These are phyloP conservation scores for Lumnitzera racemosa DNA, from an alignment of 345 rosid genomes.

Conservation along the genomic window DNA sequence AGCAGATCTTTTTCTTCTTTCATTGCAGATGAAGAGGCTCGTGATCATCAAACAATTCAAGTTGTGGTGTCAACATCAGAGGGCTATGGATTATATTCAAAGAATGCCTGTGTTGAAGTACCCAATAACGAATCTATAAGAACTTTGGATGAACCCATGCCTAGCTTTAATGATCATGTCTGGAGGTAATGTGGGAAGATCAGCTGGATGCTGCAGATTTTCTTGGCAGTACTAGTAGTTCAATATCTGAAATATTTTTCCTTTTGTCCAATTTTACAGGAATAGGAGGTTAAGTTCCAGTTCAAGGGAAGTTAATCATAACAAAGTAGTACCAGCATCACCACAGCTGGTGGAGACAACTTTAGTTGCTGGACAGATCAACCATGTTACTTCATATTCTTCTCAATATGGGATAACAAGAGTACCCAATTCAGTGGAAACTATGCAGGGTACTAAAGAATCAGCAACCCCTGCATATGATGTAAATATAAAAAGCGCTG, in stretches of 20 bases:
- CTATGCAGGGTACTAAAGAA: not conserved
- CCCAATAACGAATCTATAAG: constrained; percentile 11
- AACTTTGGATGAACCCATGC: constrained; percentile 21
- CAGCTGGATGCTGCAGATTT: not conserved
- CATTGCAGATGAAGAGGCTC: constrained; percentile 24
- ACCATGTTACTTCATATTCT: constrained; percentile 12
- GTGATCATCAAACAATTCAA: constrained; percentile 9
- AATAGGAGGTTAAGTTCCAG: constrained; percentile 29
- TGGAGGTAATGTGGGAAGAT: constrained; percentile 19
- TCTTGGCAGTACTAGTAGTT: not conserved
- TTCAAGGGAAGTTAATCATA: constrained; percentile 43
- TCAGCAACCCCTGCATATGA: too few species aligned
- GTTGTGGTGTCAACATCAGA: constrained; percentile 8
- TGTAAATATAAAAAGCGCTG: too few species aligned
- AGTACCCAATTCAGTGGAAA: not conserved
- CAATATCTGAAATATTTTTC: not conserved
- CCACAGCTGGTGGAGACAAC: constrained; percentile 18
- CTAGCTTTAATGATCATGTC: constrained; percentile 11
- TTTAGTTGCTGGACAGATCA: constrained; percentile 1
- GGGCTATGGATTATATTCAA: constrained; percentile 19
- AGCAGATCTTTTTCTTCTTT: constrained; percentile 14
- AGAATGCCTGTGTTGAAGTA: constrained; percentile 15
- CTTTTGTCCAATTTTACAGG: constrained; percentile 16
- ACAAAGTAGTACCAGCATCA: constrained; percentile 40
- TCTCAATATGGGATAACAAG: constrained; percentile 3